Base-by-base conservation (phyloP, 2,329 filamentous ascomycete species). In the Hymenoscyphus linearis region DNA sequence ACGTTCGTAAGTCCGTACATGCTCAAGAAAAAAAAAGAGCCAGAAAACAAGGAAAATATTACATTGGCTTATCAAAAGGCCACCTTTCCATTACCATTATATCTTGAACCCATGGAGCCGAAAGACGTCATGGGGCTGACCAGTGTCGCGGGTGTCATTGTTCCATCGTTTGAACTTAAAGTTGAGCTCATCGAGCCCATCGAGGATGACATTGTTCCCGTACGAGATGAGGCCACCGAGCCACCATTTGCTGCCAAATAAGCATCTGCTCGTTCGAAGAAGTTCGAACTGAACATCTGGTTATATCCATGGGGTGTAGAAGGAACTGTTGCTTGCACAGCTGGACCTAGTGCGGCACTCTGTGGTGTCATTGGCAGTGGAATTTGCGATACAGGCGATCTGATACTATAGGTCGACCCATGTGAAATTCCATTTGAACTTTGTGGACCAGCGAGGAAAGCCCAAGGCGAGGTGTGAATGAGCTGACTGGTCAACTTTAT, bases 261-360 rank as follows among this genome's bases (percentile, higher is more conserved):
- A 3, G 69, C 63, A 55, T 74, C 72, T 12, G 72, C 66, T 25
- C 72, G 67, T 52, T 74, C 71, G 59, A 69, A 74, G 9, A 71
- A 67, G 54, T 69, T 70, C 25, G 70, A 67, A 59, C 57, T 69
- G 52, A 73, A 72, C 65, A 72, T 70, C 7, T 62, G 58, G 37
- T 65, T 66, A 55, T 70, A 73, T 10, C 66, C 68, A 27, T 72
- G 69, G 10, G 85, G 85, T 0, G 85, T 90, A 2, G 83, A 90
- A 3, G 91, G 89, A 12, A 96, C 87, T 0, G 91, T 97, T 0
- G 93, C 92, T 75, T 96, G 92, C 59, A 92, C 90, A 22, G 93
- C 93, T 5, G 93, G 91, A 0, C 93, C 93, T 4, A 97, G 80
- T 1, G 93, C 93, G 16, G 92, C 93, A 68, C 90, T 95, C 64